Evolutionary conservation across 2,329 filamentous ascomycete genomes (phyloP).

Genomic region (Epichloe bromicola): DNA sequence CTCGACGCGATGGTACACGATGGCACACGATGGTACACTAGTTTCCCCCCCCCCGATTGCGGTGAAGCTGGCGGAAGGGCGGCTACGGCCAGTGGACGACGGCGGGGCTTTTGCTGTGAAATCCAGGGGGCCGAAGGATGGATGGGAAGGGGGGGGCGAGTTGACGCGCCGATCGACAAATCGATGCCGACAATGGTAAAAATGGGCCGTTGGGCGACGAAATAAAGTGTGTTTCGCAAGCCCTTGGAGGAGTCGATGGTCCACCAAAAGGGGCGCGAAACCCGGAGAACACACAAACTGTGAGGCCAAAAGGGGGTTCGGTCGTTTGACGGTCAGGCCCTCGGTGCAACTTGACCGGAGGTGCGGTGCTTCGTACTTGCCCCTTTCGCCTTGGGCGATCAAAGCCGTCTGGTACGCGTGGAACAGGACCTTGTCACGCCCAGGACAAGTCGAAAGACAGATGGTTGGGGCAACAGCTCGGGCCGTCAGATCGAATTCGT

Average conservation of each 20-base stretch:
- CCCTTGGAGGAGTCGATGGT: background rate
- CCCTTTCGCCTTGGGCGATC: background rate
- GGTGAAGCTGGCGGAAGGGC: conserved; percentile 2
- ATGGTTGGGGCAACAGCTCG: background rate
- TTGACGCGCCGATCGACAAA: conserved; percentile 1
- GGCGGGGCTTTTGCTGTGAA: background rate
- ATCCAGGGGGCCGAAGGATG: background rate
- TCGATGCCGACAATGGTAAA: background rate
- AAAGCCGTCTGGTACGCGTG: background rate
- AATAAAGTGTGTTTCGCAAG: background rate
- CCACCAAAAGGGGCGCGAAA: background rate
- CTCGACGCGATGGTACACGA: background rate
- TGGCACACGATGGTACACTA: background rate
- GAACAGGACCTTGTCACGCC: no score
- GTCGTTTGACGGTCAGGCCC: background rate
- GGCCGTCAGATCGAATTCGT: background rate
- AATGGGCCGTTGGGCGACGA: background rate
- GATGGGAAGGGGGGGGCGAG: background rate
- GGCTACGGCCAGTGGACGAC: conserved; percentile 1
- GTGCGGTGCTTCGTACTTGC: background rate
- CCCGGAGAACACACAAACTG: background rate
- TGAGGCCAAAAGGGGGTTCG: background rate
- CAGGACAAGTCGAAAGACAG: background rate
- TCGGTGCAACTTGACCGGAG: background rate
- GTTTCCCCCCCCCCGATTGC: background rate